A percentile compares a stretch with the other conserved stretches of the same genome.
Evolutionary conservation across 176 grass and related monocot species (phyloP).

Genomic region (Echinochloa phyllopogon): DNA sequence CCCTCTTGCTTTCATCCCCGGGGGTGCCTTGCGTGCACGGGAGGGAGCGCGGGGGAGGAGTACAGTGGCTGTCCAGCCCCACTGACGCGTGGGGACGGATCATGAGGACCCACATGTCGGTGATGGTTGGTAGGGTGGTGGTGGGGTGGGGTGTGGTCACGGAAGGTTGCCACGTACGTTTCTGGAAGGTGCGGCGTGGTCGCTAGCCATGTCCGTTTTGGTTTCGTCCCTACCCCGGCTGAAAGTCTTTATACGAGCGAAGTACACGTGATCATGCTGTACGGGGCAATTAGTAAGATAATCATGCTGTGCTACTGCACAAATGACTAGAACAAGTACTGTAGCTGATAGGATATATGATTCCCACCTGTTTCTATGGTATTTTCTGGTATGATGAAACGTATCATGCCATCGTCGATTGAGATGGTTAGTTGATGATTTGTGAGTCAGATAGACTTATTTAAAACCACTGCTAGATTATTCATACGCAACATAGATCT

Average conservation of each 20-base stretch:
- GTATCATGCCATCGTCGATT: background rate
- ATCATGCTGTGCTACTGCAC: background rate
- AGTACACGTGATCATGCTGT: conserved; percentile 25
- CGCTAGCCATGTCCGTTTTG: conserved; percentile 12
- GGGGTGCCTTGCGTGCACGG: conserved; percentile 54
- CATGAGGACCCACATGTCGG: background rate
- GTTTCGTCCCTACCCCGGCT: background rate
- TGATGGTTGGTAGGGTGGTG: fast-evolving
- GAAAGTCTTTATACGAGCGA: background rate
- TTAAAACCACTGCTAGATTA: background rate
- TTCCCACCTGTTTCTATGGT: background rate
- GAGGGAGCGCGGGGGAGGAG: background rate
- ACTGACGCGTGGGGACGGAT: background rate
- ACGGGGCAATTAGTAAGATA: background rate
- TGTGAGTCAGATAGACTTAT: background rate
- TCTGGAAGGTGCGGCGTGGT: conserved; percentile 47
- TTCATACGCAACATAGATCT: background rate
- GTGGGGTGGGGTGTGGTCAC: background rate
- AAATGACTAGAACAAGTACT: background rate
- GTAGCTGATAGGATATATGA: background rate
- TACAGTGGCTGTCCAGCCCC: background rate
- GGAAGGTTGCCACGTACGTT: conserved; percentile 55
- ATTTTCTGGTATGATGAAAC: background rate
- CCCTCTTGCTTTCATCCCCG: conserved; percentile 31
- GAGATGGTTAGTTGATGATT: background rate